Conservation (phyloP, 768 basidiomycete species). For the Lactarius quietus region DNA sequence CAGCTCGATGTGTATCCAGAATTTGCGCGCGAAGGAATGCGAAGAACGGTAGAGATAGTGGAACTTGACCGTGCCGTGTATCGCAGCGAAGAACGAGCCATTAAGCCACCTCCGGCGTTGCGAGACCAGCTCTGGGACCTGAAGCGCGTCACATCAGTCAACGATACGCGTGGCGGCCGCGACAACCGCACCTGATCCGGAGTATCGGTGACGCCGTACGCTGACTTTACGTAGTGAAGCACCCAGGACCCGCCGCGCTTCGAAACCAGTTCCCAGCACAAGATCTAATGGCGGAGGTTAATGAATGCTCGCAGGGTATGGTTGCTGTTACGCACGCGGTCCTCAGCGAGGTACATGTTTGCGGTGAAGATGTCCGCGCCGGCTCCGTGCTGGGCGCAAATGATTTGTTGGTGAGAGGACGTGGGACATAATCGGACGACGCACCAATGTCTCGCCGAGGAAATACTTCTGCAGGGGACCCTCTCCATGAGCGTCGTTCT, state of each 20-base stretch:
- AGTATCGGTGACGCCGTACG: slow-evolving; percentile 89
- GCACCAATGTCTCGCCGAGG: slow-evolving; percentile 88
- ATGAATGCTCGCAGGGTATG: not conserved
- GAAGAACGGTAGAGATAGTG: slow-evolving; percentile 92
- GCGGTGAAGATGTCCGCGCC: slow-evolving; percentile 91
- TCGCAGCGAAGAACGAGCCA: slow-evolving; percentile 96
- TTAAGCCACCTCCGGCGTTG: slow-evolving; percentile 97
- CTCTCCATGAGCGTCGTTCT: slow-evolving; percentile 78
- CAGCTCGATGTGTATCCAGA: slow-evolving; percentile 94
- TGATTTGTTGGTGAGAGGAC: not conserved
- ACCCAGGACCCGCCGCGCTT: slow-evolving; percentile 89
- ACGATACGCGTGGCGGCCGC: not conserved
- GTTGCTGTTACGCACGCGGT: slow-evolving; percentile 48
- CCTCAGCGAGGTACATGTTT: slow-evolving; percentile 95
- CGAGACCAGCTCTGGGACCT: slow-evolving; percentile 90
- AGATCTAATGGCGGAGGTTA: slow-evolving; percentile 44
- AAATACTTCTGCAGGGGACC: slow-evolving; percentile 96
- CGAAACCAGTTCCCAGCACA: slow-evolving; percentile 98
- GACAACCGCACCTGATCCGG: slow-evolving; percentile 65
- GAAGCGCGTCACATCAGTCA: not conserved
- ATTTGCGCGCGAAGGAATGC: slow-evolving; percentile 76
- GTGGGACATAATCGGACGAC: slow-evolving; percentile 9
- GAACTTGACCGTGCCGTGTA: slow-evolving; percentile 91
- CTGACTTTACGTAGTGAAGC: slow-evolving; percentile 94
- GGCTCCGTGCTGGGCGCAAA: slow-evolving; percentile 55